Percentiles rank a stretch among this genome's conserved stretches.
phyloP scores from a whole-genome alignment of 2,329 filamentous ascomycete species.

The Exophiala sp. region DNA sequence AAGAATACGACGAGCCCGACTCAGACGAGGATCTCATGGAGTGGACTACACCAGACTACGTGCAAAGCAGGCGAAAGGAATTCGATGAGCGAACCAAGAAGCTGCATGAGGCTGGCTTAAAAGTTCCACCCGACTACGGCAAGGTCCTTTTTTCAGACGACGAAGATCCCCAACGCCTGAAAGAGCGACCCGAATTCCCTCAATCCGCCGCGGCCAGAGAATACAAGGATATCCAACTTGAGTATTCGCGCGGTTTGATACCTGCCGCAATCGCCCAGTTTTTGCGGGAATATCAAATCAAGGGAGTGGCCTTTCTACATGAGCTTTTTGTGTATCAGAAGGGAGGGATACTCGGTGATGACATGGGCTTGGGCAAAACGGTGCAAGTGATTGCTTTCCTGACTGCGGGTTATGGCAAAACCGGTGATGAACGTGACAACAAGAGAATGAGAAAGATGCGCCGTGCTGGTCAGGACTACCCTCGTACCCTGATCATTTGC shows the following conservation, averaged over 20 bases:
- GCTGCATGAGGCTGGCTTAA: constrained; percentile 63
- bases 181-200: constrained; percentile 65
- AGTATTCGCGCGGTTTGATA: constrained; percentile 71
- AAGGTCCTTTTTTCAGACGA: constrained; percentile 71
- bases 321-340: constrained; percentile 84
- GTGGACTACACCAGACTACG: constrained; percentile 63
- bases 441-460: constrained; percentile 86
- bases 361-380: constrained; percentile 97
- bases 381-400: constrained; percentile 93
- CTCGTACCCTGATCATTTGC: constrained; percentile 75
- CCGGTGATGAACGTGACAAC: constrained; percentile 74
- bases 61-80: constrained; percentile 59
- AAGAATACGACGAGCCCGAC: constrained; percentile 43
- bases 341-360: constrained; percentile 85
- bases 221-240: constrained; percentile 69
- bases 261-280: constrained; percentile 88
- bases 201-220: constrained; percentile 57
- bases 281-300: constrained; percentile 83
- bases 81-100: constrained; percentile 60
- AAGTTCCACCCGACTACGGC: constrained; percentile 69
- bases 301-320: constrained; percentile 79
- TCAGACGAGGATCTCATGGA: constrained; percentile 53
- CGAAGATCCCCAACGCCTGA: constrained; percentile 54
- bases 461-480: constrained; percentile 66
- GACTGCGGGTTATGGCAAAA: constrained; percentile 88